Conservation (phyloP, 208 protist genomes). For the Leishmania amazonensis region DNA sequence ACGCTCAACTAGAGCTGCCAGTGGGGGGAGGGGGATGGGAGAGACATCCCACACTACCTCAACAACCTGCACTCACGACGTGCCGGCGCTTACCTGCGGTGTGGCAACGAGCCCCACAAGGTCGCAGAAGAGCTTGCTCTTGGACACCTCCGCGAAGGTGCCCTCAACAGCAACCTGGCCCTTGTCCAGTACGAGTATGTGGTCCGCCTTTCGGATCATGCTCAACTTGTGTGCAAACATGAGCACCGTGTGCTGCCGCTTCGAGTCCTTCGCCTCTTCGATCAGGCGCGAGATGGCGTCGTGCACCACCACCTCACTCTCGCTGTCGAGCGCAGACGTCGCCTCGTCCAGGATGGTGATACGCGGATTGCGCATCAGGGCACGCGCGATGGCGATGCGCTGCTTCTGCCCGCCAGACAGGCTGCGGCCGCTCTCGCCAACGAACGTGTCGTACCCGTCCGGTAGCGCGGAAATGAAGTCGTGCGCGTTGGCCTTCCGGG, state of each 20-base stretch:
- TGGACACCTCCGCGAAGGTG: conserved; percentile 68
- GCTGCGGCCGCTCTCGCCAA: conserved; percentile 87
- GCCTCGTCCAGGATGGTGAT: conserved; percentile 95
- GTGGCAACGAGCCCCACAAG: conserved; percentile 49
- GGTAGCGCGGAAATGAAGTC: conserved; percentile 89
- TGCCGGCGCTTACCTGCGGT: conserved; percentile 7
- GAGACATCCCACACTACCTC: not conserved
- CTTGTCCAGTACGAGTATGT: conserved; percentile 87
- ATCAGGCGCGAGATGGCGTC: conserved; percentile 81
- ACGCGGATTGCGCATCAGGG: conserved; percentile 81
- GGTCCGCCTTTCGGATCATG: conserved; percentile 88
- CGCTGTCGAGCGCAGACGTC: conserved; percentile 89
- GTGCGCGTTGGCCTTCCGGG: conserved; percentile 83
- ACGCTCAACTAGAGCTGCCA: not conserved
- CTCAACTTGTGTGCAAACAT: conserved; percentile 91
- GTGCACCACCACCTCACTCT: conserved; percentile 91
- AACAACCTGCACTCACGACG: not conserved
- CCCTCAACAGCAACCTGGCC: conserved; percentile 74
- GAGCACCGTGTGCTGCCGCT: conserved; percentile 70
- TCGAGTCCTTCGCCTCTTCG: conserved; percentile 52
- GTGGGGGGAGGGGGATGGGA: not conserved
- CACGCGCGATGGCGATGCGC: conserved; percentile 93
- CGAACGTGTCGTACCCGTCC: conserved; percentile 89
- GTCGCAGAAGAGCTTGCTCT: conserved; percentile 65
- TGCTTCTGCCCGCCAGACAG: conserved; percentile 95